Evolutionary conservation across 1,284 basidiomycete genomes (phyloP), one percentile per base, ranked within the genome.

Genomic region (Marasmius fiardii): DNA sequence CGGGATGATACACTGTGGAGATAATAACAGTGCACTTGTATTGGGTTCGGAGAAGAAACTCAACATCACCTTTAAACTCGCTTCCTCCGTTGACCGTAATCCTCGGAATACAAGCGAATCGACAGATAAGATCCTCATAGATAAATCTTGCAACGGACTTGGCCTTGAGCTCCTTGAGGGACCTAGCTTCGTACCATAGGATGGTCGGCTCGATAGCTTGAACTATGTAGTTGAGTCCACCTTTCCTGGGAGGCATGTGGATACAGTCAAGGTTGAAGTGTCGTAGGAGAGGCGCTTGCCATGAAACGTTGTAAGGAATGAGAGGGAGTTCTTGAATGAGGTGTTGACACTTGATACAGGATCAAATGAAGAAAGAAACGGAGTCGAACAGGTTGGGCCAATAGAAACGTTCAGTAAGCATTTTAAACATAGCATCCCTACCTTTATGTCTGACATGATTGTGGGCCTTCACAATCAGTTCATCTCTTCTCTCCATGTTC

Each of bases 311-410:
- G 34, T 63, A 68, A 0, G 67, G 63, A 14, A 68, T 31, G 0
- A 44, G 53, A 3, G 67, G 62, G 21, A 61, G 49, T 1, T 39
- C 43, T 54, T 60, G 52, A 45, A 61, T 55, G 0, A 33, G 5
- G 20, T 45, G 53, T 34, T 58, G 56, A 41, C 52, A 58, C 23
- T 58, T 52, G 63, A 59, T 18, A 61, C 72, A 71, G 0, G 69
- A 71, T 0, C 66, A 53, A 0, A 71, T 60, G 41, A 71, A 73
- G 37, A 62, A 70, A 0, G 65, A 54, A 20, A 71, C 58, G 7
- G 70, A 54, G 43, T 67, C 60, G 49, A 66, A 67, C 62, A 74
- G 65, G 16, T 67, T 67, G 1, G 64, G 68, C 69, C 70, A 71
- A 28, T 63, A 69, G 55, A 63, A 68, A 0, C 64, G 51, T 7